Conservation (phyloP, 2,329 filamentous ascomycete genomes). For the Neoarthrinium moseri region DNA sequence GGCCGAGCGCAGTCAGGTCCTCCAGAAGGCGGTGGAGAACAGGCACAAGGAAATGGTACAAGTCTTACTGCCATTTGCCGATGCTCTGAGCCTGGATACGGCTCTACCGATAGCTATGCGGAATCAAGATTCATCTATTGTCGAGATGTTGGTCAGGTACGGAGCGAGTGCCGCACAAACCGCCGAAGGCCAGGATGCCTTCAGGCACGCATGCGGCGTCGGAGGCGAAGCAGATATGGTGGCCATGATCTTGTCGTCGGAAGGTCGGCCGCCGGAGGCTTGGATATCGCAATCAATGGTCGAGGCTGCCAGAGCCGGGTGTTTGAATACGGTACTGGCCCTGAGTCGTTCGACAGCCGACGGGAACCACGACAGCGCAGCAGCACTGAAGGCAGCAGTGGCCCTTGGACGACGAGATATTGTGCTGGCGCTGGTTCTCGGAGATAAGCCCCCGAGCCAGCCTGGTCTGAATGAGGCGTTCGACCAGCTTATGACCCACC, state of each 20-base stretch:
- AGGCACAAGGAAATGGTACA: conserved; percentile 52
- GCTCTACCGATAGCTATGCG: conserved; percentile 49
- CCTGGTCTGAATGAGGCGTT: conserved; percentile 51
- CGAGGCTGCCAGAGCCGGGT: conserved; percentile 49
- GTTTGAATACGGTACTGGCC: conserved; percentile 47
- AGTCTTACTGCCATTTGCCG: conserved; percentile 52
- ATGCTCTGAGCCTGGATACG: conserved; percentile 47
- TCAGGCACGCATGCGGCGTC: conserved; percentile 47
- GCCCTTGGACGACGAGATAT: conserved; percentile 50
- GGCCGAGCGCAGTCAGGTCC: conserved; percentile 48
- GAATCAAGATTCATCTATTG: conserved; percentile 39
- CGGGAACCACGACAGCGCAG: conserved; percentile 48
- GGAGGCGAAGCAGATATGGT: conserved; percentile 46
- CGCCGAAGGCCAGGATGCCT: conserved; percentile 50
- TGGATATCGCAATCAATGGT: conserved; percentile 50
- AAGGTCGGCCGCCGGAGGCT: conserved; percentile 40
- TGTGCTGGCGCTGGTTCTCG: conserved; percentile 52
- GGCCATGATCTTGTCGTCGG: conserved; percentile 46
- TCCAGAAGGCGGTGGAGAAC: conserved; percentile 50
- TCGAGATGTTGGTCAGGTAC: conserved; percentile 48
- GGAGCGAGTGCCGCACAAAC: conserved; percentile 49
- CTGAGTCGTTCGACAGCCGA: conserved; percentile 54
- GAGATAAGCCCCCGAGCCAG: conserved; percentile 48
- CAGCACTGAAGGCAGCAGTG: conserved; percentile 51
- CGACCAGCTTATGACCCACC: conserved; percentile 41